A percentile compares a stretch with the other conserved stretches of the same genome.
Evolutionary conservation across 345 rosid genomes (phyloP).

Genomic region (Anacardium occidentale): DNA sequence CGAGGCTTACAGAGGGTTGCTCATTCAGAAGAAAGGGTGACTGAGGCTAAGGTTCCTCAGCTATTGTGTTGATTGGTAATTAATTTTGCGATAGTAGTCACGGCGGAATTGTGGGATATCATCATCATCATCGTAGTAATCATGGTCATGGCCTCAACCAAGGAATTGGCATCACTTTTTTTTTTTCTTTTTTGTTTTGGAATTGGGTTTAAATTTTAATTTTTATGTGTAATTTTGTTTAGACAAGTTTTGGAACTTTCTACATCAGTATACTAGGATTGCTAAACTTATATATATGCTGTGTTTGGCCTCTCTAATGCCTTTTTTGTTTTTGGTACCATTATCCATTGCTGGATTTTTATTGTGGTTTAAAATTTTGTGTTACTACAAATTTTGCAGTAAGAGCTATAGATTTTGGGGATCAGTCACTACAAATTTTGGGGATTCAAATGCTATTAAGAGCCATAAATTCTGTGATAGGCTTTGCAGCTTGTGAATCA

Average conservation of each 20-base stretch:
- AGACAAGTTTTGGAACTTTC: neutral
- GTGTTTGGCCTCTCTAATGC: neutral
- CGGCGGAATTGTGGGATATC: slow-evolving; percentile 1
- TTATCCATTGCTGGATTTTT: no score
- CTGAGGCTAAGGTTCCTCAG: neutral
- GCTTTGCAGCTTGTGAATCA: no score
- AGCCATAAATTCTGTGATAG: no score
- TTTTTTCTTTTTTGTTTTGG: neutral
- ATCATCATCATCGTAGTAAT: neutral
- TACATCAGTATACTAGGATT: slow-evolving; percentile 2
- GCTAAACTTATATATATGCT: neutral
- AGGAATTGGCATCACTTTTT: neutral
- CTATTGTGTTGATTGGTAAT: neutral
- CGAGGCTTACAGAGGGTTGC: slow-evolving; percentile 49
- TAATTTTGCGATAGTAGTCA: no score
- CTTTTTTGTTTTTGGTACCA: neutral
- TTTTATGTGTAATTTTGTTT: slow-evolving; percentile 17
- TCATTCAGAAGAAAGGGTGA: slow-evolving; percentile 54
- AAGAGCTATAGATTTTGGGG: no score
- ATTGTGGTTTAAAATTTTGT: no score
- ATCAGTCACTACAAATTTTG: no score
- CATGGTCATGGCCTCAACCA: neutral
- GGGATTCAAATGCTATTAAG: no score
- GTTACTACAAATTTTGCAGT: no score
- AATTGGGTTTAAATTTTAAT: neutral